Conservation (phyloP, 176 grass and related monocot genomes). For the Elaeis guineensis region DNA sequence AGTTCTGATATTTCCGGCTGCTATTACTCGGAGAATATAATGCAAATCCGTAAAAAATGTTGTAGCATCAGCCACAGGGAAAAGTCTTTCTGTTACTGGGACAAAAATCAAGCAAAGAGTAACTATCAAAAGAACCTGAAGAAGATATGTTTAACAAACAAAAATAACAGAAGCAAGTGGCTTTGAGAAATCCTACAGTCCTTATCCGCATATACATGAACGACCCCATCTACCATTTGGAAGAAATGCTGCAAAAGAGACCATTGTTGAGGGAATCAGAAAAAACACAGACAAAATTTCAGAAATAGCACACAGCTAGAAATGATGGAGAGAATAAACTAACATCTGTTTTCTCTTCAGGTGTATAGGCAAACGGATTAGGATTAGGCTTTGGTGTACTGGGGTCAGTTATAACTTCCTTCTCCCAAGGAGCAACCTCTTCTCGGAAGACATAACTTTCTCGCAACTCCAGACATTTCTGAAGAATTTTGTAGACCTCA, state of each 20-base stretch:
- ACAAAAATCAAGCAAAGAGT: constrained; percentile 10
- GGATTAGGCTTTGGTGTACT: constrained; percentile 86
- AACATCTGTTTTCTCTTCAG: constrained; percentile 70
- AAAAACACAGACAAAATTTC: too few species aligned
- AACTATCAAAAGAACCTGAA: constrained; percentile 5
- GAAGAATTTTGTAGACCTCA: constrained; percentile 80
- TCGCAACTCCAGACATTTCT: constrained; percentile 86
- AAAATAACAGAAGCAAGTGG: constrained; percentile 7
- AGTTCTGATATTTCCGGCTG: constrained; percentile 85
- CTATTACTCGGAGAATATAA: constrained; percentile 77
- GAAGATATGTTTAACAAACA: not conserved
- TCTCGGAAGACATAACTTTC: constrained; percentile 82
- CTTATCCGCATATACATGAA: constrained; percentile 77
- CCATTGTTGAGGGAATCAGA: too few species aligned
- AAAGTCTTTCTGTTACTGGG: constrained; percentile 74
- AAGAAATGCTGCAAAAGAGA: constrained; percentile 57
- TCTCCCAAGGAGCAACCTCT: constrained; percentile 92
- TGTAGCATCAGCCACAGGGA: constrained; percentile 79
- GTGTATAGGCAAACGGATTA: constrained; percentile 60
- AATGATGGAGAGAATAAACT: constrained; percentile 4
- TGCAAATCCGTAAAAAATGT: constrained; percentile 97
- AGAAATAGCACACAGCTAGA: not conserved
- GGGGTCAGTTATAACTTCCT: constrained; percentile 92
- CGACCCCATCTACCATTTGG: constrained; percentile 89
- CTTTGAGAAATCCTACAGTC: constrained; percentile 47